These are phyloP conservation scores for Leptodontidium sp. DNA, from an alignment of 2,329 filamentous ascomycete genomes.

Conservation along the genomic window DNA sequence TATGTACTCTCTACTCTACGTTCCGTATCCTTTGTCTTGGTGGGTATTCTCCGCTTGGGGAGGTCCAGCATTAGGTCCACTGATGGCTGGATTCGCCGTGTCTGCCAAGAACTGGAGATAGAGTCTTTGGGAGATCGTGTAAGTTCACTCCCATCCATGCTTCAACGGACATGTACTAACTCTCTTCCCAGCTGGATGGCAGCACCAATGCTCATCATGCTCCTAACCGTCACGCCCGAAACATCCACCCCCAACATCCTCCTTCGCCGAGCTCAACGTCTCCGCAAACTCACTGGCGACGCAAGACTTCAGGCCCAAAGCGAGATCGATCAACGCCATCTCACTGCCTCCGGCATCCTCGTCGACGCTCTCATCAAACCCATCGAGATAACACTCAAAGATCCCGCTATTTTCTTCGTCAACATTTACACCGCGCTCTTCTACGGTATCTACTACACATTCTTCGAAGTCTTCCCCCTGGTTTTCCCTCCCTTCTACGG, in stretches of 20 bases:
- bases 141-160: neutral
- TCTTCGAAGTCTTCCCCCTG: constrained; percentile 69
- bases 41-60: constrained; percentile 33
- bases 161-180: neutral
- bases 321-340: neutral
- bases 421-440: constrained; percentile 66
- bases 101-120: constrained; percentile 43
- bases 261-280: neutral
- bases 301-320: neutral
- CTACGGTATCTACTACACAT: constrained; percentile 67
- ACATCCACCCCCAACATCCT: neutral
- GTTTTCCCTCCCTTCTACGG: constrained; percentile 65
- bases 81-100: constrained; percentile 66
- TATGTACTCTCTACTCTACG: no score
- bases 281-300: neutral
- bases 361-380: constrained; percentile 56
- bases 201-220: neutral
- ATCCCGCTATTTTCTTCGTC: constrained; percentile 67
- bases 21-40: constrained; percentile 11
- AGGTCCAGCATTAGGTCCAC: constrained; percentile 55
- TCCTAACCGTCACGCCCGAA: neutral
- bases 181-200: constrained; percentile 22
- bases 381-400: constrained; percentile 62
- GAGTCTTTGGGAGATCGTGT: neutral
- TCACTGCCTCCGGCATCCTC: constrained; percentile 53